Evolutionary conservation across 352 stramenopile genomes (phyloP), one percentile per base, ranked within the genome.

Genomic region (Phytophthora ohioensis): DNA sequence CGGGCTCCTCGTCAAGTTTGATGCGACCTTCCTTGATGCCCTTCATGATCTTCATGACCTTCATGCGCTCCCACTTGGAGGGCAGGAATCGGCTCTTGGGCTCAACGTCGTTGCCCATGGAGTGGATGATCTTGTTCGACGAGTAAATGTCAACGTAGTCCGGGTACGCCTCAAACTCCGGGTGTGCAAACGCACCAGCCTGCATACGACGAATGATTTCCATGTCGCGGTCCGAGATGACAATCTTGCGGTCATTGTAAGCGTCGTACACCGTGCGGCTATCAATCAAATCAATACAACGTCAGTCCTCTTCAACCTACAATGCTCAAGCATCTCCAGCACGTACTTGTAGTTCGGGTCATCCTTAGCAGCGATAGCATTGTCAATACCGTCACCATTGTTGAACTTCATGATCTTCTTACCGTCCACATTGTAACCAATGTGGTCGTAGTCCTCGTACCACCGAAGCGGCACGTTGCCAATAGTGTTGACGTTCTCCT

Each of bases 401-500:
- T 98, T 96, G 39, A 88, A 91, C 73, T 98, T 97, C 78, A 98
- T 91, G 61, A 99, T 95, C 76, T 98, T 98, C 67, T 97, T 90
- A 38, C 98, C 98, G 46, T 98, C 94, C 13, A 97, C 81, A 81
- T 99, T 94, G 86, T 99, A 99, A 57, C 98, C 98, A 77, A 99
- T 98, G 84, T 99, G 98, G 78, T 99, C 97, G 76, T 99, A 99
- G 58, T 99, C 98, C 63, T 99, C 98, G 71, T 99, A 99, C 98
- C 98, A 99, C 58, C 99, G 97, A 8, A 99, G 83, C 21, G 98
- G 98, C 39, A 99, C 97, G 71, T 98, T 97, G 53, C 97, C 98
- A 66, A 99, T 99, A 30, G 97, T 98, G 85, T 99, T 99, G 49
- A 87, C 70, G 58, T 84, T 93, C 69, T 98, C 97, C 69, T 95